Evolutionary conservation across 2,329 filamentous ascomycete genomes (phyloP).

Genomic region (Diaporthe nobilis): DNA sequence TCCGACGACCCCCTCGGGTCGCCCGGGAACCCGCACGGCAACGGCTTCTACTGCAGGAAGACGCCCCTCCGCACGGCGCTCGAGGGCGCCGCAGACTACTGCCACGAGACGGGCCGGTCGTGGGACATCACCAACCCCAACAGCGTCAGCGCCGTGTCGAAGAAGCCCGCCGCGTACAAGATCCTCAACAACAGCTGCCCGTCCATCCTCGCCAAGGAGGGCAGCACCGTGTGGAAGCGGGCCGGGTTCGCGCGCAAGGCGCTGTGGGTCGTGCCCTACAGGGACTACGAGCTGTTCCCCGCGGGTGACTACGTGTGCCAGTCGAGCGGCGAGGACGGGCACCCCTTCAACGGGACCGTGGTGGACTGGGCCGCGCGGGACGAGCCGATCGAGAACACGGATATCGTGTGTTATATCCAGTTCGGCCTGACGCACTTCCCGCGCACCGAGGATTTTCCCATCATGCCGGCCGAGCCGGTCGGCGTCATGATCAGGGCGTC

Average conservation of each 20-base stretch:
- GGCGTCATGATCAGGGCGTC: slow-evolving; percentile 82
- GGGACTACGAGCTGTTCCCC: slow-evolving; percentile 85
- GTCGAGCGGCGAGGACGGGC: slow-evolving; percentile 76
- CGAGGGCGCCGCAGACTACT: slow-evolving; percentile 82
- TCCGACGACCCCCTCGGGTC: slow-evolving; percentile 84
- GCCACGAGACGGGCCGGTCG: slow-evolving; percentile 82
- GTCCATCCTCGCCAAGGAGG: slow-evolving; percentile 82
- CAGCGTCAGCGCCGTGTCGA: slow-evolving; percentile 85
- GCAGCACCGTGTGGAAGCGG: slow-evolving; percentile 88
- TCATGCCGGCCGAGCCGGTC: slow-evolving; percentile 93
- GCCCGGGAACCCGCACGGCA: slow-evolving; percentile 81
- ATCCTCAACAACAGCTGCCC: slow-evolving; percentile 90
- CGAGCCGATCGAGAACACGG: slow-evolving; percentile 81
- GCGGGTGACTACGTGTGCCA: slow-evolving; percentile 91
- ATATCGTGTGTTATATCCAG: slow-evolving; percentile 93
- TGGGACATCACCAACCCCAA: slow-evolving; percentile 93
- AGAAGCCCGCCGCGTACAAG: slow-evolving; percentile 90
- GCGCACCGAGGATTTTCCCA: slow-evolving; percentile 88
- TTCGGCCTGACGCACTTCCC: slow-evolving; percentile 95
- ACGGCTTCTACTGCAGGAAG: slow-evolving; percentile 89
- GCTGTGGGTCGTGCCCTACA: slow-evolving; percentile 89
- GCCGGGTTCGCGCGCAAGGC: slow-evolving; percentile 90
- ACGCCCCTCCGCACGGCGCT: slow-evolving; percentile 81
- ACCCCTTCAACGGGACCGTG: slow-evolving; percentile 77
- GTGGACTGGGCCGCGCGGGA: slow-evolving; percentile 82